These are phyloP conservation scores for Colletotrichum gigasporum DNA, from an alignment of 2,329 filamentous ascomycete species.

Conservation along the genomic window DNA sequence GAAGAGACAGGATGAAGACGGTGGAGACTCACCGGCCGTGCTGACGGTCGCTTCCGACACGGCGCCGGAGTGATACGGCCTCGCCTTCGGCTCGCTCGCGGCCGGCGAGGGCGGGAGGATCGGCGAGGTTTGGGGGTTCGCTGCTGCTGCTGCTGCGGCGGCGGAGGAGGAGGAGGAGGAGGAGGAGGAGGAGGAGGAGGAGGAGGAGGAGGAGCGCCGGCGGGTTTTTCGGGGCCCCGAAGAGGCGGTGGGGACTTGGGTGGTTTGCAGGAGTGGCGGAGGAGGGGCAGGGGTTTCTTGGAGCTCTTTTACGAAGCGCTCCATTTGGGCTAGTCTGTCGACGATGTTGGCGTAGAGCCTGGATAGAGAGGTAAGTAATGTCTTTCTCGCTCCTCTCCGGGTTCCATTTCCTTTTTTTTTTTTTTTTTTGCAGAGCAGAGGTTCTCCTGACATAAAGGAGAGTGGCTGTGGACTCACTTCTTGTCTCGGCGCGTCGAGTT, in stretches of 20 bases:
- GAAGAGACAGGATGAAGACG: neutral
- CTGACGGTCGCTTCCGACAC: slow-evolving; percentile 2
- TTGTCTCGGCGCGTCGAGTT: neutral
- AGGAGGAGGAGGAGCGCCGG: no score
- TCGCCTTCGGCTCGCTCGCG: neutral
- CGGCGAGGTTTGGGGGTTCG: neutral
- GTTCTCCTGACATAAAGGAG: neutral
- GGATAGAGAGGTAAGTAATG: no score
- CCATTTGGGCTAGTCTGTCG: slow-evolving; percentile 7
- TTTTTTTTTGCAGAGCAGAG: no score
- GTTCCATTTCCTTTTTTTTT: no score
- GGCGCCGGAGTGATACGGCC: slow-evolving; percentile 4
- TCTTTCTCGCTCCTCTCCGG: no score
- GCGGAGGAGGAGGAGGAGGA: neutral
- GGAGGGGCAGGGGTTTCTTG: neutral
- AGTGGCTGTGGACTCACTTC: neutral
- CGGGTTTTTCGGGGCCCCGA: no score
- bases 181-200: no score
- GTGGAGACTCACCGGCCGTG: slow-evolving; percentile 19
- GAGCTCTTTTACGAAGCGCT: neutral
- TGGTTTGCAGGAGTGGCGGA: no score
- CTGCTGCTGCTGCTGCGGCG: neutral
- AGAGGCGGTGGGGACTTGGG: no score
- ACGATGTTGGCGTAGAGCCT: slow-evolving; percentile 8
- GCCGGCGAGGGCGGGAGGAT: neutral